Percentiles rank a stretch among this genome's conserved stretches.
These are phyloP conservation scores for Hypomyces perniciosus DNA, from an alignment of 2,329 filamentous ascomycete genomes.

Conservation along the genomic window DNA sequence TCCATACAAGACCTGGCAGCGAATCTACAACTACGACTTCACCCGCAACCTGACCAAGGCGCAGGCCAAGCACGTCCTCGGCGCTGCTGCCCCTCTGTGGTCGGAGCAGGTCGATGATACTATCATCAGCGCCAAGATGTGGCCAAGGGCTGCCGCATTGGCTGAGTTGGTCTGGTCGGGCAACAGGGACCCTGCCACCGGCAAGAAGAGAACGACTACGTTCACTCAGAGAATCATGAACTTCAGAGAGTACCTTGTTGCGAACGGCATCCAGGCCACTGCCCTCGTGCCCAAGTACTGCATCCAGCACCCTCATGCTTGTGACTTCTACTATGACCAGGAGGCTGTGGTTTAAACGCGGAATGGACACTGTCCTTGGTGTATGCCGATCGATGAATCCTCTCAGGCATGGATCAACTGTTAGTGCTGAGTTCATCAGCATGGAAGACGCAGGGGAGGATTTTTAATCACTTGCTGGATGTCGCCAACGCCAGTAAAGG, in stretches of 20 bases:
- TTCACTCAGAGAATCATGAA: conserved; percentile 50
- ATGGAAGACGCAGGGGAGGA: neutral
- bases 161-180: conserved; percentile 52
- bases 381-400: neutral
- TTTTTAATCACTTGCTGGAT: too few species aligned
- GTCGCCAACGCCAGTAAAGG: too few species aligned
- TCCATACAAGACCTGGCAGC: conserved; percentile 55
- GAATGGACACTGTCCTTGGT: neutral
- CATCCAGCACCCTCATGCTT: conserved; percentile 50
- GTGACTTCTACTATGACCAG: conserved; percentile 50
- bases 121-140: conserved; percentile 44
- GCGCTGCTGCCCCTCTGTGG: conserved; percentile 47
- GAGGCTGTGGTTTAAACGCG: conserved; percentile 23
- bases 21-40: conserved; percentile 55
- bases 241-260: conserved; percentile 50
- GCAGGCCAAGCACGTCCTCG: conserved; percentile 44
- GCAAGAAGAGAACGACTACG: conserved; percentile 33
- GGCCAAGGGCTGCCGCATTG: conserved; percentile 51
- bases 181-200: conserved; percentile 39
- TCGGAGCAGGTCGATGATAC: conserved; percentile 50
- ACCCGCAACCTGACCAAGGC: conserved; percentile 39
- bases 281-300: conserved; percentile 31
- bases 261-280: neutral
- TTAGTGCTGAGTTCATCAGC: neutral
- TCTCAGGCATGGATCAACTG: neutral